Evolutionary conservation across 2,329 filamentous ascomycete species (phyloP).

Genomic region (Pseudocercospora eumusae): DNA sequence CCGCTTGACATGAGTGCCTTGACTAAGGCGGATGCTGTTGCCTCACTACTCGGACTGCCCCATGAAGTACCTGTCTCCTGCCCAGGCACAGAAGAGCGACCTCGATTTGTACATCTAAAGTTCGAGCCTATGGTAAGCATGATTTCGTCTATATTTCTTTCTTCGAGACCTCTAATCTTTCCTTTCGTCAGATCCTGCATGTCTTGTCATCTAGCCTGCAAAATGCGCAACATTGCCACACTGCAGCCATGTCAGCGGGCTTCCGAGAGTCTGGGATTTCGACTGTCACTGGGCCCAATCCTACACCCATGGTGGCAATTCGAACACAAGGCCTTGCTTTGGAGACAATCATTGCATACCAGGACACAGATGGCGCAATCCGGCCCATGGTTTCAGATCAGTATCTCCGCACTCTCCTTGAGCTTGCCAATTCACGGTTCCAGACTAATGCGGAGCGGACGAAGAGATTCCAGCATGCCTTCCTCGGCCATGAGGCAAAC

Average conservation of each 20-base stretch:
- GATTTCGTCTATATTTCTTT: neutral
- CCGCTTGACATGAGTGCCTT: conserved; percentile 51
- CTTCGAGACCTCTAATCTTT: conserved; percentile 4
- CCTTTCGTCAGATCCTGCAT: conserved; percentile 72
- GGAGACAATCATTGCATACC: conserved; percentile 73
- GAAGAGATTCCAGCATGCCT: conserved; percentile 60
- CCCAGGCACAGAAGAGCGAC: conserved; percentile 12
- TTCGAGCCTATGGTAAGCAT: conserved; percentile 86
- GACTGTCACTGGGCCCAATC: conserved; percentile 23
- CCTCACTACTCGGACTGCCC: conserved; percentile 25
- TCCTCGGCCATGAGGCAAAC: conserved; percentile 45
- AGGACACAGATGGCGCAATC: conserved; percentile 45
- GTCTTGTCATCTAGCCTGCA: conserved; percentile 73
- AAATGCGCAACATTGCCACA: conserved; percentile 73
- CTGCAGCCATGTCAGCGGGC: conserved; percentile 75
- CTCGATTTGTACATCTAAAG: conserved; percentile 72
- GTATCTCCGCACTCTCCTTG: conserved; percentile 68
- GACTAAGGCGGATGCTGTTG: conserved; percentile 22
- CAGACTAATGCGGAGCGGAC: conserved; percentile 68
- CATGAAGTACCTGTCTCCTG: neutral
- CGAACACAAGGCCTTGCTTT: conserved; percentile 80
- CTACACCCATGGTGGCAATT: conserved; percentile 77
- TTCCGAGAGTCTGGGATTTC: conserved; percentile 85
- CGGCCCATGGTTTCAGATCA: conserved; percentile 62
- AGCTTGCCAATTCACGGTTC: conserved; percentile 74